A percentile compares a stretch with the other conserved stretches of the same genome.
These are phyloP conservation scores for Phytophthora citricola DNA, from an alignment of 352 stramenopile species.

Conservation along the genomic window DNA sequence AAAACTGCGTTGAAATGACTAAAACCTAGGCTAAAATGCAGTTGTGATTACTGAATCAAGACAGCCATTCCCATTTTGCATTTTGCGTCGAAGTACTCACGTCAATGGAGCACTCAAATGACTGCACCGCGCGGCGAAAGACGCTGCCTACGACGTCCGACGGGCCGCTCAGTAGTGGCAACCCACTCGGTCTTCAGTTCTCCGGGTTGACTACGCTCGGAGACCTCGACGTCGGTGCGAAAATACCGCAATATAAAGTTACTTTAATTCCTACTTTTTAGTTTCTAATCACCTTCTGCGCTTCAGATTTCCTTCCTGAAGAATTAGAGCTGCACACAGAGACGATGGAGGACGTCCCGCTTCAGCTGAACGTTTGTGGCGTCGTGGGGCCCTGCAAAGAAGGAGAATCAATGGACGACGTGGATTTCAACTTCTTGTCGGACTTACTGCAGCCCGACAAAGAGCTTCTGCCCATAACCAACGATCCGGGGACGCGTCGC, in stretches of 20 bases:
- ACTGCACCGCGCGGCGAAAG: not conserved
- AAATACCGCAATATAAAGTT: not conserved
- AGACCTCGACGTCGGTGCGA: slow-evolving; percentile 21
- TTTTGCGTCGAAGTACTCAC: not conserved
- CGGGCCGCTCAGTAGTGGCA: not conserved
- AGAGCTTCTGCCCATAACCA: slow-evolving; percentile 2
- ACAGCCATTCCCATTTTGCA: not conserved
- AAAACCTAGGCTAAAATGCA: not conserved
- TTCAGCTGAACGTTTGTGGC: slow-evolving; percentile 21
- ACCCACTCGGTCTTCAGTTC: not conserved
- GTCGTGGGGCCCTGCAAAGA: not conserved
- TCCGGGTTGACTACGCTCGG: not conserved
- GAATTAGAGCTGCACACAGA: slow-evolving; percentile 26
- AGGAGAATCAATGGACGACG: slow-evolving; percentile 18
- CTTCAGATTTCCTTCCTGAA: slow-evolving; percentile 22
- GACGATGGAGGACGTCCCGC: slow-evolving; percentile 10
- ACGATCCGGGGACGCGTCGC: slow-evolving; percentile 7
- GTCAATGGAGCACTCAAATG: not conserved
- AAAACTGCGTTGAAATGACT: slow-evolving; percentile 1
- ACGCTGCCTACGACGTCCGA: not conserved
- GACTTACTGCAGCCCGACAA: slow-evolving; percentile 27
- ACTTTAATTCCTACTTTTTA: slow-evolving; percentile 3
- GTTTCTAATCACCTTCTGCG: not conserved
- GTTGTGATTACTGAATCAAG: slow-evolving; percentile 2
- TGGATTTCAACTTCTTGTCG: slow-evolving; percentile 39